Conservation (phyloP, 148 eudicot genomes). For the Rhododendron kiyosumense region DNA sequence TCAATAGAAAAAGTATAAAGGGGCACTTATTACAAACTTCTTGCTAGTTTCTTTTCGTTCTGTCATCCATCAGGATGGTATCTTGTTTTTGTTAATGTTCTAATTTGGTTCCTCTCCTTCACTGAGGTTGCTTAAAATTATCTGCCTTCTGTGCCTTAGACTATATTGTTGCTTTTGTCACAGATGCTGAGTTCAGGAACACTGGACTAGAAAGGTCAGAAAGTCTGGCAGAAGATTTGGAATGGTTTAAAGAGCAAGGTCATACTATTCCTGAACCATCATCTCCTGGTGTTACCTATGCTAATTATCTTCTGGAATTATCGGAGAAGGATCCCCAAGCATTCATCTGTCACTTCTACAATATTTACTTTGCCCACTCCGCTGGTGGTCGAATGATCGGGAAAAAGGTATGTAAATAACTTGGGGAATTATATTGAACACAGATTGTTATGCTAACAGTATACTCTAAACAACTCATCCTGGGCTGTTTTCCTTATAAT, state of each 20-base stretch:
- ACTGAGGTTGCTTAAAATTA: not conserved
- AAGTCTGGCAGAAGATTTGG: conserved; percentile 63
- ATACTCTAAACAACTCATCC: not conserved
- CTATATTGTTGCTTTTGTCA: not conserved
- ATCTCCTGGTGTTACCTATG: conserved; percentile 65
- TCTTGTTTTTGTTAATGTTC: not conserved
- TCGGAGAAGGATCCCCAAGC: conserved; percentile 85
- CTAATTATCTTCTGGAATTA: conserved; percentile 58
- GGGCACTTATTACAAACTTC: not conserved
- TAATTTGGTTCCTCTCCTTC: not conserved
- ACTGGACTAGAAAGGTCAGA: conserved; percentile 87
- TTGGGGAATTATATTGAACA: not conserved
- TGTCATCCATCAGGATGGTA: not conserved
- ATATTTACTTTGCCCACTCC: conserved; percentile 75
- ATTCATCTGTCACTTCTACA: conserved; percentile 91
- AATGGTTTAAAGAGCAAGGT: conserved; percentile 95
- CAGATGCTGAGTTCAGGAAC: conserved; percentile 87
- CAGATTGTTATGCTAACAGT: not conserved
- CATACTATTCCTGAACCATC: conserved; percentile 82
- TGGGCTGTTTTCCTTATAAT: not conserved
- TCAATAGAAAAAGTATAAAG: not conserved
- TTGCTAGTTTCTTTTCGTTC: not conserved
- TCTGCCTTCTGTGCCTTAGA: not conserved
- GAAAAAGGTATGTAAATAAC: conserved; percentile 49
- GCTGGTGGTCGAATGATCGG: conserved; percentile 99